Base-by-base conservation (phyloP, 371 early-diverging fungal genomes). In the Entomophthora muscae region DNA sequence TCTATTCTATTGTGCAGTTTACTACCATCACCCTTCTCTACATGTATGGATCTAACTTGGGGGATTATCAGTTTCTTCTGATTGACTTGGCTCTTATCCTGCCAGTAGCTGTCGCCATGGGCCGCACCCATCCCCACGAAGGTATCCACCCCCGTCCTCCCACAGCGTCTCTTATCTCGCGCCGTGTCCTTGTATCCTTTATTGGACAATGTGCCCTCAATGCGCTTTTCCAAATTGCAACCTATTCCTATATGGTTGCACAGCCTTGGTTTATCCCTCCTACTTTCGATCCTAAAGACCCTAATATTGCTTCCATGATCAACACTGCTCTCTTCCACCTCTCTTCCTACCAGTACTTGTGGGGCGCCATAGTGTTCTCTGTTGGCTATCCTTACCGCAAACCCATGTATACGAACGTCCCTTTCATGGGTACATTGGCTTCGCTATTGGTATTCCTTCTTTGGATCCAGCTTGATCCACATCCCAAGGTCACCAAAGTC, bases 371-470 rank as follows among this genome's bases (percentile, higher is more conserved):
- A 28, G 90, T 93, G 23, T 93, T 94, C 67, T 91, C 89, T 72
- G 89, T 88, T 1, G 98, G 98, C 0, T 90, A 90, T 24, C 98
- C 97, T 0, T 96, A 91, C 66, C 82, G 96, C 51, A 78, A 87
- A 69, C 74, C 88, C 0, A 75, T 91, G 57, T 77, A 78, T 68
- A 83, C 79, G 28, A 98, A 95, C 73, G 74, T 86, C 82, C 52
- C 24, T 3, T 63, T 30, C 24, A 23, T 66, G 51, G 30, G 12
- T 53, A 56, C 51, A 54, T 2, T 54, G 17, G 22, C 28, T 57
- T 23, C 7, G 32, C 23, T 64, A 7, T 42, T 64, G 22, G 12
- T 52, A 17, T 54, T 24, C 17, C 23, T 26, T 13, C 21, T 63
- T 7, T 17, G 26, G 52, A 5, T 22, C 1, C 26, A 27, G 17